phyloP scores from a whole-genome alignment of 352 stramenopile genomes.

The Thalassiosira mediterranea region DNA sequence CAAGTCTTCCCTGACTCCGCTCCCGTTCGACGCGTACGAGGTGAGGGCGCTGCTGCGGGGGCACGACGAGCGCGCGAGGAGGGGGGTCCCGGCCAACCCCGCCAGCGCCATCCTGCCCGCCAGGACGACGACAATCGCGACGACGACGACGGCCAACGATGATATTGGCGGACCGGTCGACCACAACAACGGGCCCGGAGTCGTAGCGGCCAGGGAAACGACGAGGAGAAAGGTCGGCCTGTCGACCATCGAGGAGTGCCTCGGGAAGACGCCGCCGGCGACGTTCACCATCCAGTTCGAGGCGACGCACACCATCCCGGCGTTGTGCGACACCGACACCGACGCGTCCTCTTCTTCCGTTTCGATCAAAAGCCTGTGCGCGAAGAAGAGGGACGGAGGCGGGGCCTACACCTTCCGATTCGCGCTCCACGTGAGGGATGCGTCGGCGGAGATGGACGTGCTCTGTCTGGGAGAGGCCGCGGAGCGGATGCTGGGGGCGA shows the following conservation, averaged over 20 bases:
- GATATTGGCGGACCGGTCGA: constrained; percentile 6
- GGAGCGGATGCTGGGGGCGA: constrained; percentile 38
- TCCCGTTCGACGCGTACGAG: constrained; percentile 54
- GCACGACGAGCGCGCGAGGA: constrained; percentile 41
- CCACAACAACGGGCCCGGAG: constrained; percentile 36
- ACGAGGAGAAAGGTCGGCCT: background rate
- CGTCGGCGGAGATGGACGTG: constrained; percentile 54
- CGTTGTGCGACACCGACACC: constrained; percentile 6
- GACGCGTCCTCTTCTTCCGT: constrained; percentile 12
- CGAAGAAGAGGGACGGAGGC: constrained; percentile 41
- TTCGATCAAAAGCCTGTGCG: constrained; percentile 28
- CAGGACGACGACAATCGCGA: constrained; percentile 7
- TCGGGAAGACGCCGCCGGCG: constrained; percentile 21
- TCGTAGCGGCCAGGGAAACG: constrained; percentile 12
- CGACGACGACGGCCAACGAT: background rate
- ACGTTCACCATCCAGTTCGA: constrained; percentile 53
- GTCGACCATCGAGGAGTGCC: constrained; percentile 42
- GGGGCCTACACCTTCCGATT: constrained; percentile 40
- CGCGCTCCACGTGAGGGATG: constrained; percentile 53
- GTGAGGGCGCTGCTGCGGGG: constrained; percentile 42
- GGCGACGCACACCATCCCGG: constrained; percentile 44
- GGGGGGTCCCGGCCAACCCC: constrained; percentile 41
- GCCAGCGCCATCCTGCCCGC: constrained; percentile 45
- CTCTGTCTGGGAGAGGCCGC: constrained; percentile 52
- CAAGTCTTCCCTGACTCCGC: constrained; percentile 54